Evolutionary conservation across 768 basidiomycete genomes (phyloP).

Genomic region (Trametes maxima): DNA sequence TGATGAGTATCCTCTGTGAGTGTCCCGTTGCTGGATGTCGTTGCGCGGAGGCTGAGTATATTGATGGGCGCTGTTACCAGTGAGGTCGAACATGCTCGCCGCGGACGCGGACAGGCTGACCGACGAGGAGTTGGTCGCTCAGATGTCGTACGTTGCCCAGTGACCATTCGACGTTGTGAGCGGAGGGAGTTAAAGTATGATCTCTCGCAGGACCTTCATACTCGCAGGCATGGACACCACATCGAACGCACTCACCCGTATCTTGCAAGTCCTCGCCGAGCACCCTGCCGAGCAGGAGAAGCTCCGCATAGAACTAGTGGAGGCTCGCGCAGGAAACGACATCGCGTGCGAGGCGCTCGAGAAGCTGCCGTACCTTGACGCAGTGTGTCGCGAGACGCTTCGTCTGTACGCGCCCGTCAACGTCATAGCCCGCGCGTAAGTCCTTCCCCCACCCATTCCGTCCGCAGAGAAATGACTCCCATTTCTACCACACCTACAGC

Average conservation of each 20-base stretch:
- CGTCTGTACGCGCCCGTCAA: constrained; percentile 42
- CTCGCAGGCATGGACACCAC: constrained; percentile 33
- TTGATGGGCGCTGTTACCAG: not conserved
- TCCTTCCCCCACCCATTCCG: not conserved
- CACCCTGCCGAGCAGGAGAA: constrained; percentile 38
- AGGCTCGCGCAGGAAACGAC: constrained; percentile 35
- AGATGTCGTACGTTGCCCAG: constrained; percentile 29
- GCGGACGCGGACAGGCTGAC: constrained; percentile 13
- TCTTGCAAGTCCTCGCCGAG: constrained; percentile 29
- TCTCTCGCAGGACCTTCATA: constrained; percentile 21
- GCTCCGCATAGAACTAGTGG: constrained; percentile 26
- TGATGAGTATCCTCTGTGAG: constrained; percentile 34
- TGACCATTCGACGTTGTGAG: too few species aligned
- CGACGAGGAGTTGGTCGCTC: constrained; percentile 40
- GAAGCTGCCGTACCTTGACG: constrained; percentile 61
- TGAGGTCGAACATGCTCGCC: constrained; percentile 21
- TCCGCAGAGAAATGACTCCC: not conserved
- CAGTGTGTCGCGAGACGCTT: constrained; percentile 58
- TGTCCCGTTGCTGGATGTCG: not conserved
- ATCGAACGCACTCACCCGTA: constrained; percentile 25
- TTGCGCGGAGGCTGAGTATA: not conserved
- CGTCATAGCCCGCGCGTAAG: constrained; percentile 8
- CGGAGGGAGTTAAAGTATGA: too few species aligned
- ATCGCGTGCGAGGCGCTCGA: constrained; percentile 26
- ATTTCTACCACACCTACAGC: not conserved